Percentiles rank a stretch among this genome's conserved stretches.
Evolutionary conservation across 1,284 basidiomycete genomes (phyloP).

Genomic region (Ganoderma meredithae): DNA sequence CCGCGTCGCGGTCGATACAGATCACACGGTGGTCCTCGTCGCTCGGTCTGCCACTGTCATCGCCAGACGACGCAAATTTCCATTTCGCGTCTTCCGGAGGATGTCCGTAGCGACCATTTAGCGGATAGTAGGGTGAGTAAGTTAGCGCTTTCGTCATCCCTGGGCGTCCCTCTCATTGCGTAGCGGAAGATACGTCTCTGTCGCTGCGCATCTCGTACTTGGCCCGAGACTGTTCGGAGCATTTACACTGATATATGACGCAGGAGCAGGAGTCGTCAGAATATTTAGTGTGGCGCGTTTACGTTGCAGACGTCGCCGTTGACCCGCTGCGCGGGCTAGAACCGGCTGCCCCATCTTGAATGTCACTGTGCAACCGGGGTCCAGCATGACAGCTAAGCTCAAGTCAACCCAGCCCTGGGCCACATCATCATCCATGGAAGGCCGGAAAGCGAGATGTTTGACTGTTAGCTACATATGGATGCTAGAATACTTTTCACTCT

Average conservation of each 20-base stretch:
- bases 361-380: slow-evolving; percentile 16
- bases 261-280: neutral
- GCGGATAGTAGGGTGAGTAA: slow-evolving; percentile 14
- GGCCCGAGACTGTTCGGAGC: slow-evolving; percentile 11
- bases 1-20: slow-evolving; percentile 13
- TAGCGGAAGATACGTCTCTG: slow-evolving; percentile 9
- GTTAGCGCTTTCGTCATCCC: slow-evolving; percentile 12
- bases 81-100: slow-evolving; percentile 20
- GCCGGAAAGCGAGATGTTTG: slow-evolving; percentile 3
- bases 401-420: slow-evolving; percentile 1
- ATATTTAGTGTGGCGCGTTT: slow-evolving; percentile 15
- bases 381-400: slow-evolving; percentile 11
- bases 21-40: slow-evolving; percentile 6
- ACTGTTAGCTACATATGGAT: slow-evolving; percentile 27
- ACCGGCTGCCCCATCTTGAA: slow-evolving; percentile 3
- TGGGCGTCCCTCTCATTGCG: slow-evolving; percentile 18
- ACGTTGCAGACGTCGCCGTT: slow-evolving; percentile 5
- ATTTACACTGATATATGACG: slow-evolving; percentile 15
- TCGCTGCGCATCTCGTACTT: slow-evolving; percentile 1
- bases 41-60: slow-evolving; percentile 20
- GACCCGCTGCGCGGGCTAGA: slow-evolving; percentile 1
- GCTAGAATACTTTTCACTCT: slow-evolving; percentile 31
- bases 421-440: slow-evolving; percentile 19
- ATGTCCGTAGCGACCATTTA: slow-evolving; percentile 17
- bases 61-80: slow-evolving; percentile 25